Evolutionary conservation across 805 yeast species (phyloP), one percentile per base, ranked within the genome.

Genomic region (Candida ovalis): DNA sequence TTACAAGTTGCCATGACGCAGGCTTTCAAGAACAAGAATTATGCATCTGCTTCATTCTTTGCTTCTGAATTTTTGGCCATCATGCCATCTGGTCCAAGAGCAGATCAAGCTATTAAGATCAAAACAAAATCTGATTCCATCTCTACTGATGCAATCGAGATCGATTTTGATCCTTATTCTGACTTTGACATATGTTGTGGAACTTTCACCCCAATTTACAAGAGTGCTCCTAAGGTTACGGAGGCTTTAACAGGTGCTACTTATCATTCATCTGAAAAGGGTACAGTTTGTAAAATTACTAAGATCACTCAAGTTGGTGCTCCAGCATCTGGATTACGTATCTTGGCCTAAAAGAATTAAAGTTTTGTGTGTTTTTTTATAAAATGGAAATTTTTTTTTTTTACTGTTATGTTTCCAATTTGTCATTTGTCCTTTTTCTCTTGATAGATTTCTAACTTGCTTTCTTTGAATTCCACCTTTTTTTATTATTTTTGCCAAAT

Each of bases 1-100:
- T 75, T 90, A 59, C 95, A 89, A 66, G 96, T 90, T 48, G 99
- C 99, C 36, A 87, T 92, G 94, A 82, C 86, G 40, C 96, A 88
- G 72, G 81, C 94, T 36, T 90, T 88, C 77, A 88, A 86, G 65
- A 76, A 85, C 65, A 90, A 91, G 67, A 92, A 94, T 70, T 94
- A 71, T 70, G 84, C 91, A 3, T 80, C 86, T 51, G 97, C 99
- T 1, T 81, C 96, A 6, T 83, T 82, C 62, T 94, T 94, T 74
- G 98, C 99, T 0, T 74, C 78, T 21, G 91, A 89, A 69, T 84
- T 87, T 63, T 76, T 94, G 63, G 76, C 80, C 59, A 76, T 90
- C 44, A 79, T 81, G 48, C 58, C 85, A 1, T 64, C 80, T 17
- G 97, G 97, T 17, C 76, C 90, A 42, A 84, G 90, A 67, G 90